phyloP scores from a whole-genome alignment of 1,284 basidiomycete species.

The Lentinus polychrous region DNA sequence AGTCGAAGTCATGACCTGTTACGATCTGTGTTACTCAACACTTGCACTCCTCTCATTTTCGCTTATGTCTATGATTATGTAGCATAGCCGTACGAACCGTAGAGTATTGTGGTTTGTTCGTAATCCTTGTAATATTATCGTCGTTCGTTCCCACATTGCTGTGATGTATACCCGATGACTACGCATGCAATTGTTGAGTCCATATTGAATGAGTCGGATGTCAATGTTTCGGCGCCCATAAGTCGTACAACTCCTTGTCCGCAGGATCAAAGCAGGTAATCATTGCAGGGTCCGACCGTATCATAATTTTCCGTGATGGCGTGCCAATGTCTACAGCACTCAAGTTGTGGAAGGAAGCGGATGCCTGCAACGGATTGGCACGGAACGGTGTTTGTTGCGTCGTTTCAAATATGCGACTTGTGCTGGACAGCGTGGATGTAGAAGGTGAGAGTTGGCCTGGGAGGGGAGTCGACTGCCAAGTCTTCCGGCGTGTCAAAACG shows the following conservation, averaged over 20 bases:
- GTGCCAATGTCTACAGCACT: constrained; percentile 17
- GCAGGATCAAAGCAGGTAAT: constrained; percentile 64
- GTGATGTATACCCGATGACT: background rate
- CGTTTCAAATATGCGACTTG: background rate
- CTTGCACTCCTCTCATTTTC: background rate
- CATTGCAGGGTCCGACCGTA: constrained; percentile 58
- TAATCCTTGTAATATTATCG: background rate
- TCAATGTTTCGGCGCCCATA: constrained; percentile 55
- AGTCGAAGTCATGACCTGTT: too few relatives aligned
- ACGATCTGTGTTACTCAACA: too few relatives aligned
- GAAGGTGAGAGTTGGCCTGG: background rate
- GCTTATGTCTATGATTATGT: background rate
- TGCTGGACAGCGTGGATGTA: background rate
- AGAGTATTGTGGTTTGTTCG: background rate
- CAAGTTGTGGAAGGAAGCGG: background rate
- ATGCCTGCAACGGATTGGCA: background rate
- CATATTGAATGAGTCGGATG: constrained; percentile 6
- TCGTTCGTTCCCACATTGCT: background rate
- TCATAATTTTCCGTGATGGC: constrained; percentile 32
- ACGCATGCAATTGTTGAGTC: background rate
- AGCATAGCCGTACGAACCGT: background rate
- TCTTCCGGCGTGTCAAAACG: background rate
- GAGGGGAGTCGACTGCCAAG: background rate
- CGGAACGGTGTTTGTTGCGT: background rate
- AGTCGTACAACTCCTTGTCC: constrained; percentile 66